Percentiles rank a stretch among this genome's conserved stretches.
These are phyloP conservation scores for Schoenoplectus triqueter DNA, from an alignment of 202 grass and related monocot genomes.

Conservation along the genomic window DNA sequence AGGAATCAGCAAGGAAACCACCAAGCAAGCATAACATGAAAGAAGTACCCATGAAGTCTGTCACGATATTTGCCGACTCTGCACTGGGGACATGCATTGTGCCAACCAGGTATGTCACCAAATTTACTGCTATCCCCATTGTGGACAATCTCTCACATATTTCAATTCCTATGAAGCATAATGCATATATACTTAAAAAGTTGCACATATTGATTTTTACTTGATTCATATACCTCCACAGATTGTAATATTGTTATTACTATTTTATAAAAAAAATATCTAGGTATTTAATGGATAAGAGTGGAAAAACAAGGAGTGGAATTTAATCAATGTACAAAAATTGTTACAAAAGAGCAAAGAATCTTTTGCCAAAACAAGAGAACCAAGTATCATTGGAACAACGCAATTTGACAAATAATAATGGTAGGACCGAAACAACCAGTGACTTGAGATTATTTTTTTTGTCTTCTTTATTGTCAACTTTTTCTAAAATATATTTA, in stretches of 20 bases:
- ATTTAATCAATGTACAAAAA: neutral
- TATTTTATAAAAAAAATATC: neutral
- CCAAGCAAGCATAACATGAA: conserved; percentile 93
- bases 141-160: conserved; percentile 87
- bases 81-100: conserved; percentile 93
- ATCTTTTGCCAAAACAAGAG: neutral
- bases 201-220: neutral
- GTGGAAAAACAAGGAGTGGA: neutral
- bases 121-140: conserved; percentile 93
- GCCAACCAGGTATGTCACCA: conserved; percentile 75
- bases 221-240: neutral
- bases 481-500: neutral
- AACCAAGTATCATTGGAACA: neutral
- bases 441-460: neutral
- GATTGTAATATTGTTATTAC: neutral
- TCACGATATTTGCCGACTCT: conserved; percentile 75
- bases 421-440: neutral
- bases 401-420: conserved; percentile 13
- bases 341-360: neutral
- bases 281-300: neutral
- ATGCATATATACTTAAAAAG: conserved; percentile 2
- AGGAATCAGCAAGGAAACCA: conserved; percentile 91
- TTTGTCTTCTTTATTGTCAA: conserved; percentile 20
- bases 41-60: conserved; percentile 93
- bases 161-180: conserved; percentile 57